phyloP scores from a whole-genome alignment of 768 basidiomycete species.

The button mushroom (Agaricus bisporus) region DNA sequence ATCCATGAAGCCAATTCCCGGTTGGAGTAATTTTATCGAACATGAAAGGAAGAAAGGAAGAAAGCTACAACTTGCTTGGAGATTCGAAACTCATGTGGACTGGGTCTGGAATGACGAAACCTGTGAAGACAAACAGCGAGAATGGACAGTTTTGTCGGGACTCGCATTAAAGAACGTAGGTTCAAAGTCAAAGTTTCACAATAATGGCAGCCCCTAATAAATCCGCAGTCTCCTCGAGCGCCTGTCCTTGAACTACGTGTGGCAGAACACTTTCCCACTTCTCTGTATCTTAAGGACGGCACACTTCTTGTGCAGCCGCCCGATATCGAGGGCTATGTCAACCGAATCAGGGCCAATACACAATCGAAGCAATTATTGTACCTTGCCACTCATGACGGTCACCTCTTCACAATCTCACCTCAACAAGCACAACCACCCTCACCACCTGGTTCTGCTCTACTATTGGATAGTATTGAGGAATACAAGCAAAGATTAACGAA shows the following conservation, averaged over 20 bases:
- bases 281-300: conserved; percentile 38
- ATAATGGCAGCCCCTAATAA: conserved; percentile 2
- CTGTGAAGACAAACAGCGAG: conserved; percentile 50
- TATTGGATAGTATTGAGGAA: conserved; percentile 19
- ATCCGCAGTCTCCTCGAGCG: conserved; percentile 26
- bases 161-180: conserved; percentile 66
- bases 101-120: conserved; percentile 82
- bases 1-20: conserved; percentile 45
- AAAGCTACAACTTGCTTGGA: conserved; percentile 73
- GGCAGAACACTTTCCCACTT: conserved; percentile 58
- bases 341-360: conserved; percentile 57
- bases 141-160: conserved; percentile 74
- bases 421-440: conserved; percentile 58
- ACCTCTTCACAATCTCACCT: conserved; percentile 55
- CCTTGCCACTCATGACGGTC: conserved; percentile 65
- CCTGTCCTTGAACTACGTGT: conserved; percentile 71
- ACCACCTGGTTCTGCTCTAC: conserved; percentile 49
- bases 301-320: conserved; percentile 65
- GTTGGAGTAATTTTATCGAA: conserved; percentile 60
- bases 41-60: conserved; percentile 48
- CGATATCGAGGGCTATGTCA: conserved; percentile 81
- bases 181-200: conserved; percentile 5
- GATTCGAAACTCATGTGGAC: conserved; percentile 64
- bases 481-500: conserved; percentile 35
- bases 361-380: conserved; percentile 58